phyloP scores from a whole-genome alignment of 805 yeast species.

The Tetrapisispora phaffii region DNA sequence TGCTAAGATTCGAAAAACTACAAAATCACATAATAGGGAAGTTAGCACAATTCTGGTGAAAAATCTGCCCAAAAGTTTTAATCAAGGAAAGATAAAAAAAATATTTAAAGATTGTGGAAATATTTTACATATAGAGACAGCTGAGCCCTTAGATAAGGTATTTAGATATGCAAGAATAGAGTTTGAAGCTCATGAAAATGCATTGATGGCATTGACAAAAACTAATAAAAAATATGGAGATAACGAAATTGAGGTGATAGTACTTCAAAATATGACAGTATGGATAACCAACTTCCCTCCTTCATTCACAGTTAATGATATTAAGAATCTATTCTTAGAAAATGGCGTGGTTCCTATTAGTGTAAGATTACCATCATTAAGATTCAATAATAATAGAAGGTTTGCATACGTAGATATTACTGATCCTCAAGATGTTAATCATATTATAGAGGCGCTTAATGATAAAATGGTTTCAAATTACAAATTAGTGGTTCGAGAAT shows the following conservation, averaged over 20 bases:
- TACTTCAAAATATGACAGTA: constrained; percentile 41
- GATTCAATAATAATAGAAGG: constrained; percentile 44
- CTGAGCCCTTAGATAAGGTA: constrained; percentile 12
- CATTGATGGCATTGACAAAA: constrained; percentile 52
- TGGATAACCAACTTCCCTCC: constrained; percentile 76
- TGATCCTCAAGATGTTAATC: constrained; percentile 34
- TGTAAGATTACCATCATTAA: constrained; percentile 56
- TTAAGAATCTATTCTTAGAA: constrained; percentile 34
- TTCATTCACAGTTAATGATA: constrained; percentile 30
- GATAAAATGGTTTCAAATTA: constrained; percentile 32
- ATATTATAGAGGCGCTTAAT: constrained; percentile 36
- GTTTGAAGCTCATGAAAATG: constrained; percentile 38
- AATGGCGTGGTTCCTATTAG: constrained; percentile 35
- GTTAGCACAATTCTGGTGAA: constrained; percentile 44
- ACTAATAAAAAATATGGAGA: constrained; percentile 41
- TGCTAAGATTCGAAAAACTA: neutral
- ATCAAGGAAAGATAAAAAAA: constrained; percentile 32
- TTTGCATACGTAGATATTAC: constrained; percentile 64
- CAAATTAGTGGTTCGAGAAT: constrained; percentile 46
- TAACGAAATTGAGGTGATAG: constrained; percentile 35
- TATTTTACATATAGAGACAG: constrained; percentile 31
- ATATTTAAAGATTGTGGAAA: constrained; percentile 57
- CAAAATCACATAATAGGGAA: constrained; percentile 36
- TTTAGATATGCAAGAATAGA: constrained; percentile 46
- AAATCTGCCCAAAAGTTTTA: constrained; percentile 34